These are phyloP conservation scores for Fusarium sp. DNA, from an alignment of 2,329 filamentous ascomycete genomes.

Conservation along the genomic window DNA sequence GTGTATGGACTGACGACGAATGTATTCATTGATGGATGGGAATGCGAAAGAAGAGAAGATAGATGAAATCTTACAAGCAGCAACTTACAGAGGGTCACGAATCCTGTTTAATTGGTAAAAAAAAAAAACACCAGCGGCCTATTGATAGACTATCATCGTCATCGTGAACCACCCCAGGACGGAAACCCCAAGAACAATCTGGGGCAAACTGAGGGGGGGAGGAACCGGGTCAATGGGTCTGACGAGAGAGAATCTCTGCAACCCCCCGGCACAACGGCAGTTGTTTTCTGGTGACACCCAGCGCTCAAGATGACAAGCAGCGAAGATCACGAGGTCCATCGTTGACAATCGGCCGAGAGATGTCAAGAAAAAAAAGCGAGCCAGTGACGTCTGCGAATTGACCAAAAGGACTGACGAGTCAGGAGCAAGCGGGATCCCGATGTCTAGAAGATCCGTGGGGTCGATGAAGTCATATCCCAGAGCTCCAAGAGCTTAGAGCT, in stretches of 20 bases:
- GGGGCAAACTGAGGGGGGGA: background rate
- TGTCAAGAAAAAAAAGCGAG: background rate
- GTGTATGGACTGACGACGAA: background rate
- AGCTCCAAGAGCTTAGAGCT: background rate
- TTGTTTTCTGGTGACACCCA: background rate
- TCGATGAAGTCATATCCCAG: slow-evolving; percentile 5
- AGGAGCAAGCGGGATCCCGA: background rate
- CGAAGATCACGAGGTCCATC: background rate
- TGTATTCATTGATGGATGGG: background rate
- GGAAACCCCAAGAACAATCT: background rate
- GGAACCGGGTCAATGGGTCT: background rate
- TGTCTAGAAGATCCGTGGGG: slow-evolving; percentile 3
- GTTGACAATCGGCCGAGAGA: background rate
- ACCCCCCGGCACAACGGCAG: background rate
- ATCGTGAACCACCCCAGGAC: background rate
- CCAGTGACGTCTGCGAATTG: slow-evolving; percentile 5
- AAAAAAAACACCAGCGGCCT: background rate
- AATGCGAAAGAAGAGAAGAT: background rate
- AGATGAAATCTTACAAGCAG: background rate
- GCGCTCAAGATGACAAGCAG: background rate
- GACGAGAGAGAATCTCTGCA: background rate
- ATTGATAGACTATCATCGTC: background rate
- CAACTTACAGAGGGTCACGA: background rate
- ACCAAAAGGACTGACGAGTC: background rate
- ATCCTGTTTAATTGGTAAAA: background rate